Base-by-base conservation (phyloP, 352 stramenopile genomes). In the Globisporangium barbulae region DNA sequence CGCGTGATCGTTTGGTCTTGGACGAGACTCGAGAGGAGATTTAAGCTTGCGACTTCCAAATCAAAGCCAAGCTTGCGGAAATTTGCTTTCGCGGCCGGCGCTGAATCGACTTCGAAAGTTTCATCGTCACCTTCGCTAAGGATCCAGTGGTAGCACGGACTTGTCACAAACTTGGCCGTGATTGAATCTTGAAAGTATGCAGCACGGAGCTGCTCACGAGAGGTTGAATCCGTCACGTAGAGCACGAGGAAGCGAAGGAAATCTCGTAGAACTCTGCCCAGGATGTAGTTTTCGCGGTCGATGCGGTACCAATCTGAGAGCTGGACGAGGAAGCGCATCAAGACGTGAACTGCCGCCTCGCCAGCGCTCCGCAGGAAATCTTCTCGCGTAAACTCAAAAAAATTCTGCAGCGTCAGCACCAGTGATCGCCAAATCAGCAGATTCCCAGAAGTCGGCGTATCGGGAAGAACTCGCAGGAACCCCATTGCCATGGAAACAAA, bases 341-440 rank as follows among this genome's bases (percentile, higher is more conserved):
- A 31, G 9, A 55, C 39, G 2, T n/a, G 12, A 6, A 62, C 8
- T 6, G 30, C 31, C 2, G 19, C 28, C 19, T 50, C 25, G 21
- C 41, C 42, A 37, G 45, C 22, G 22, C 22, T 68, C 10, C 19
- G 9, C 2, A 63, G 22, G 17, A 62, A 63, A 5, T 44, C 55
- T 19, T 41, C 41, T 30, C 33, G 53, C 2, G 55, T 30, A 21
- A 33, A 55, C 17, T 53, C 37, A 22, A 64, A 8, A 15, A 68
- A 64, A 17, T 68, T 57, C 10, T 47, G 48, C 8, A 70, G 28
- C 13, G 42, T 62, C 21, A 61, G 37, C 15, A 62, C 33, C 33
- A 70, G 39, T 10, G 64, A 45, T n/a, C 58, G 57, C 48, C 64
- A 66, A 12, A 62, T 52, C 15, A 56, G 31, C 19, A 70, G 10